A percentile compares a stretch with the other conserved stretches of the same genome.
These are phyloP conservation scores for Coccomyxa sp. DNA, from an alignment of 139 green algal genomes.

Conservation along the genomic window DNA sequence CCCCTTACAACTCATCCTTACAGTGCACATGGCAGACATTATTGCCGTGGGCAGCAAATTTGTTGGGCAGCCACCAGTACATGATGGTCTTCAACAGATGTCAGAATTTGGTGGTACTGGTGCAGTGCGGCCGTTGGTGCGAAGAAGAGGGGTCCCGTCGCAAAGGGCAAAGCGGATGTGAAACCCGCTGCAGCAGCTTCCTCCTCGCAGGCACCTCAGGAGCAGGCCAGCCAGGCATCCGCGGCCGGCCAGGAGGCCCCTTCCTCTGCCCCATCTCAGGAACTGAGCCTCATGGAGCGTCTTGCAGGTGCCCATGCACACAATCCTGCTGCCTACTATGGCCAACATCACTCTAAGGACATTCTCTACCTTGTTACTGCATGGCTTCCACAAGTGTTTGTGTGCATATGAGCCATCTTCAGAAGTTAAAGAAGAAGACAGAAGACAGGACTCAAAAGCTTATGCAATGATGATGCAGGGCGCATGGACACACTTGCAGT, in stretches of 20 bases:
- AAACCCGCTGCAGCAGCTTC: neutral
- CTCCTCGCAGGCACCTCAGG: neutral
- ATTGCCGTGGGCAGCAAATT: too few relatives aligned
- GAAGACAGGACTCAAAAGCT: too few relatives aligned
- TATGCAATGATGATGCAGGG: slow-evolving; percentile 7
- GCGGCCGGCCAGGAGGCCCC: neutral
- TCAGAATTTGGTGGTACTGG: too few relatives aligned
- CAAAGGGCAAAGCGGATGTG: neutral
- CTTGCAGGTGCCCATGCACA: slow-evolving; percentile 15
- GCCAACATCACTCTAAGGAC: too few relatives aligned
- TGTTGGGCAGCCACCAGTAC: too few relatives aligned
- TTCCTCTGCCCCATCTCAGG: slow-evolving; percentile 5
- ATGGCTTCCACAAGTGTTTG: too few relatives aligned
- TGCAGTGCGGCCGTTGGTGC: neutral
- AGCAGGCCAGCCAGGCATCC: neutral
- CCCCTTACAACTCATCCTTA: too few relatives aligned
- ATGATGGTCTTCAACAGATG: too few relatives aligned
- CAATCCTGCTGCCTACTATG: neutral
- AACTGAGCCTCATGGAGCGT: slow-evolving; percentile 35
- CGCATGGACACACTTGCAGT: slow-evolving; percentile 29
- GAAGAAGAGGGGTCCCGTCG: neutral
- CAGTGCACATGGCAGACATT: too few relatives aligned
- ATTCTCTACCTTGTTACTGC: too few relatives aligned
- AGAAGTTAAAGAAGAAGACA: too few relatives aligned
- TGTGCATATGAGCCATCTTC: too few relatives aligned